phyloP scores from a whole-genome alignment of 2,329 filamentous ascomycete genomes.

The Taxawa tesnikishii region DNA sequence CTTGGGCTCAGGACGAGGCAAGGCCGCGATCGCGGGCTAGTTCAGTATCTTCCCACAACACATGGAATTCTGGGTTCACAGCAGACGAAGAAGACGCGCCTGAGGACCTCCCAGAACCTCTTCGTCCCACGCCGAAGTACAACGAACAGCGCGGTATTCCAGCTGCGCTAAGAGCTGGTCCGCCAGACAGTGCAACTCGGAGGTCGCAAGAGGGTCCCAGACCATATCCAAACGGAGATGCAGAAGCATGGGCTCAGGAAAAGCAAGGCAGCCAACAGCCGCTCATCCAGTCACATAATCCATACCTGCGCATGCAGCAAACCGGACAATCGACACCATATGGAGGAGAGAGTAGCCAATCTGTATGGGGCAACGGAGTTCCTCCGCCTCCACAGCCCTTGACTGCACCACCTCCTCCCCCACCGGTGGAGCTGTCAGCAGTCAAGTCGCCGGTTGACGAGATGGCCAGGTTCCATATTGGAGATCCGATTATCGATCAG shows the following conservation, averaged over 20 bases:
- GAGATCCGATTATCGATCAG: not conserved
- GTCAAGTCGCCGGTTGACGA: constrained; percentile 27
- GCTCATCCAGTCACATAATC: constrained; percentile 29
- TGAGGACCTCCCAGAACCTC: constrained; percentile 19
- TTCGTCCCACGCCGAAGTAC: constrained; percentile 12
- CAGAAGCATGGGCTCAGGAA: not conserved
- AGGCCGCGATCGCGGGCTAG: constrained; percentile 7
- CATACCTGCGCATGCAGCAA: constrained; percentile 27
- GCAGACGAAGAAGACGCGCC: constrained; percentile 16
- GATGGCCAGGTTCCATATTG: constrained; percentile 15
- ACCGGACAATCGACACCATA: constrained; percentile 21
- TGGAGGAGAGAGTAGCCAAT: constrained; percentile 23
- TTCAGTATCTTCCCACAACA: constrained; percentile 19
- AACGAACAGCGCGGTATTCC: constrained; percentile 7
- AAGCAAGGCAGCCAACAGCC: constrained; percentile 1
- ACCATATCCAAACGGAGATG: not conserved
- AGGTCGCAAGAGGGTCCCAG: constrained; percentile 2
- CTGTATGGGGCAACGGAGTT: constrained; percentile 24
- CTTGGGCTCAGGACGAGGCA: constrained; percentile 1
- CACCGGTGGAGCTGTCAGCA: constrained; percentile 28
- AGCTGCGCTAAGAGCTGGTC: constrained; percentile 10
- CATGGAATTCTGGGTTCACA: constrained; percentile 19
- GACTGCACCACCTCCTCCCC: constrained; percentile 11
- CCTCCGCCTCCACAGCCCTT: constrained; percentile 11
- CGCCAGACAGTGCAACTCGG: constrained; percentile 5